These are phyloP conservation scores for Viridothelium virens DNA, from an alignment of 495 filamentous ascomycete genomes.

Conservation along the genomic window DNA sequence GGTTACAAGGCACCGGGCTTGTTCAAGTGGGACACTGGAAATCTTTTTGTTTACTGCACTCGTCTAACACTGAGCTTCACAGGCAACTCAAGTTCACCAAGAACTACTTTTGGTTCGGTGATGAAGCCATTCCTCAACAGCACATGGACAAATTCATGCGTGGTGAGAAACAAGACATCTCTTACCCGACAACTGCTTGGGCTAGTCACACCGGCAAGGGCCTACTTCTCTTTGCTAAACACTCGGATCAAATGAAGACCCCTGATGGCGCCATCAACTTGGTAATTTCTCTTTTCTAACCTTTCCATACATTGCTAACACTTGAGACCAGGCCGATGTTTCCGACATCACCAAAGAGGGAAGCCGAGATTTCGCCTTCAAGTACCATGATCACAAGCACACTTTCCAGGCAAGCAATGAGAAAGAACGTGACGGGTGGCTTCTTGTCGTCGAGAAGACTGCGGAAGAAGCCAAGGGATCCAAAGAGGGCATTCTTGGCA, in stretches of 20 bases:
- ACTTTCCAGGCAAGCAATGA: slow-evolving; percentile 67
- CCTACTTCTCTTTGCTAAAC: slow-evolving; percentile 86
- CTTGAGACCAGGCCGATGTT: slow-evolving; percentile 60
- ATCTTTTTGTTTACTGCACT: not conserved
- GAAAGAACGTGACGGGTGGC: slow-evolving; percentile 85
- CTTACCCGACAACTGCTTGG: slow-evolving; percentile 77
- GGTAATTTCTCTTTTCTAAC: slow-evolving; percentile 44
- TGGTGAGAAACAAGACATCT: slow-evolving; percentile 76
- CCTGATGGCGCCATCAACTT: slow-evolving; percentile 79
- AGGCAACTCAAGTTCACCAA: slow-evolving; percentile 62
- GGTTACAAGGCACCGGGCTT: slow-evolving; percentile 85
- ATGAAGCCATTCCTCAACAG: slow-evolving; percentile 69
- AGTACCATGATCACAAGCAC: slow-evolving; percentile 78
- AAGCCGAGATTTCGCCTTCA: slow-evolving; percentile 73
- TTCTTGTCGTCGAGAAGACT: slow-evolving; percentile 52
- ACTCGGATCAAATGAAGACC: slow-evolving; percentile 66
- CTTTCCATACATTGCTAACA: slow-evolving; percentile 17
- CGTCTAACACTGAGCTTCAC: slow-evolving; percentile 24
- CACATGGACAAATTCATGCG: slow-evolving; percentile 66
- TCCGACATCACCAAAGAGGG: slow-evolving; percentile 69
- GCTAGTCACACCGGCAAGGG: slow-evolving; percentile 91
- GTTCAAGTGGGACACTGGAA: slow-evolving; percentile 64
- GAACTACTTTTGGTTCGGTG: slow-evolving; percentile 89
- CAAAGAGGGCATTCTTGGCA: slow-evolving; percentile 38
- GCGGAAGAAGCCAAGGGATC: slow-evolving; percentile 44